Evolutionary conservation across 768 basidiomycete species (phyloP), one percentile per base, ranked within the genome.

Genomic region (Amanita rimosa): DNA sequence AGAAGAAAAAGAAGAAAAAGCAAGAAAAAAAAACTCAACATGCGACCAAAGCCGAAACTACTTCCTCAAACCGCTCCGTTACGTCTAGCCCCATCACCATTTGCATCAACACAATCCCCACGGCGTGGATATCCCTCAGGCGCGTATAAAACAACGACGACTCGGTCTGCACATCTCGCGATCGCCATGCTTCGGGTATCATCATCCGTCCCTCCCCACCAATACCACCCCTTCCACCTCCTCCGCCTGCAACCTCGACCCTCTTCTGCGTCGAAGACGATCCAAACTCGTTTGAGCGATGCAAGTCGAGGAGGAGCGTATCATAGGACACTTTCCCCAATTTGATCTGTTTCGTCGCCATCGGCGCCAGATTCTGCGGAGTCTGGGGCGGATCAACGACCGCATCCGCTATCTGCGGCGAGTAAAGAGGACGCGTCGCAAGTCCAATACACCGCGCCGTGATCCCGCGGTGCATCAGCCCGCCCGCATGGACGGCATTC

Each of bases 71-170:
- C 38, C 70, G 68, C 44, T 68, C 69, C 48, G 72, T 74, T 7
- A 86, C 81, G 53, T 86, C 76, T 45, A 80, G 64, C 0, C 93
- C 93, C n/a, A 82, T 65, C 10, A 95, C 63, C 87, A 95, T 90
- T 63, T 94, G 88, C 45, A 92, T 57, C 34, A 93, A 67, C 2
- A 91, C 73, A 21, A 94, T 74, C 0, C 87, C 92, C 0, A 81
- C 78, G 38, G 78, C 74, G 64, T 93, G 91, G 8, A 95, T 81
- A 57, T 96, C 93, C 24, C 92, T 75, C 36, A 78, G 71, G 35
- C 74, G 78, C 7, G 86, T 84, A 60, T 93, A 93, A 0, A 76
- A 58, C 39, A 79, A 58, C n/a, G 90, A 69, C 0, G 83, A 82
- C 21, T 85, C 85, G 34, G 89, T 84, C 40, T 85, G 72, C 35